Evolutionary conservation across 148 eudicot genomes (phyloP), one percentile per base, ranked within the genome.

Genomic region (Oxyria digyna): DNA sequence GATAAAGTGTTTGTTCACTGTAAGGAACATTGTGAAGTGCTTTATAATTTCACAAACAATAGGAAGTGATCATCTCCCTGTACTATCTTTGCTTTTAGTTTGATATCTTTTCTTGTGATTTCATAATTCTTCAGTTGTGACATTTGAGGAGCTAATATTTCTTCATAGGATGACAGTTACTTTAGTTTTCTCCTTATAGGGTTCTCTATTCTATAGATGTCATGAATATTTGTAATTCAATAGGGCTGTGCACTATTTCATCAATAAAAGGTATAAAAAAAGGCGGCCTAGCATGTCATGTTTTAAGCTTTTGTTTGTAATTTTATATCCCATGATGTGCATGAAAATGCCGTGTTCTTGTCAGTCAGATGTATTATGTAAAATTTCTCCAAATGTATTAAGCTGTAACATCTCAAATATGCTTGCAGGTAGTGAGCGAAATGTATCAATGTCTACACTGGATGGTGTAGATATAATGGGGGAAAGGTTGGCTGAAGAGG

Each of bases 391-490:
- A 57, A 27, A 14, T 14, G 33, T 26, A 4, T 52, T 52, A 13
- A 13, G 35, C 64, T 57, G 26, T 27, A 13, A 27, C 65, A 59
- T 29, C 65, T 31, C 38, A 17, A 59, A 21, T 35, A 32, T 57
- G 67, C 66, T 71, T 81, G 72, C 87, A 95, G 99, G 99, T 74
- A 91, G 99, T 76, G 83, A 91, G 80, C 73, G 81, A 35, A 95
- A 95, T 78, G 83, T 72, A 62, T 81, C 91, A 23, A 75, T 27
- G 37, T 78, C 81, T 73, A 84, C 97, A 62, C 71, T 95, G 67
- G 97, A 95, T 81, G 99, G 99, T 42, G 94, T 95, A 42, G 99
- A 95, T 77, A 91, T 95, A 71, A 95, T 88, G 97, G 99, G 94
- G 52, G 87, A 87, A 42, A 86, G 99, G 66, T 81, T 95, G 76